Conservation (phyloP, 1,284 basidiomycete genomes). For the Heliocybe sulcata region DNA sequence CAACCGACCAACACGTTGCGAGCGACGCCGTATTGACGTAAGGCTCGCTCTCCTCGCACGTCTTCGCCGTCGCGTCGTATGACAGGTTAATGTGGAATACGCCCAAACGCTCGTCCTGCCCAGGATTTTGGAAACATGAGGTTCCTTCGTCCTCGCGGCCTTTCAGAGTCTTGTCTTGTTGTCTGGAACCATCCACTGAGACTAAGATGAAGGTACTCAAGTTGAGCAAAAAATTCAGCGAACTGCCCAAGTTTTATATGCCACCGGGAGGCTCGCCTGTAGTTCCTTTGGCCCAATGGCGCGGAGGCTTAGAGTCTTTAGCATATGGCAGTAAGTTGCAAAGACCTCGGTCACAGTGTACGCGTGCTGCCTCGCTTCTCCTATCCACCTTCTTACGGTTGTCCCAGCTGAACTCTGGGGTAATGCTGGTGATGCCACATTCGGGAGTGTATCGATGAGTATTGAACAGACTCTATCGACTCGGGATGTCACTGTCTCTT, state of each 20-base stretch:
- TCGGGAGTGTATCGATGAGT: too few relatives aligned
- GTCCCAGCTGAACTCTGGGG: too few relatives aligned
- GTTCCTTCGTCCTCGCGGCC: neutral
- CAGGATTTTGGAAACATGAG: neutral
- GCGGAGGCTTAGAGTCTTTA: neutral
- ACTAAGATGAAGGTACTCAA: slow-evolving; percentile 24
- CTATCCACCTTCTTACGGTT: too few relatives aligned
- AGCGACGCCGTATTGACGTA: neutral
- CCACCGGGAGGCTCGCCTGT: slow-evolving; percentile 29
- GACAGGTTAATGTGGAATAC: neutral
- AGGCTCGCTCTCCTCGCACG: neutral
- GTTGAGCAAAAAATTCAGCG: slow-evolving; percentile 37
- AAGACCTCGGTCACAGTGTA: neutral
- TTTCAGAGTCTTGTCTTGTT: neutral
- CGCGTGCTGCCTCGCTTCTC: neutral
- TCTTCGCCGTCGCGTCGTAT: slow-evolving; percentile 1
- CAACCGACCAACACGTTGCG: neutral
- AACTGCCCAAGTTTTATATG: slow-evolving; percentile 42
- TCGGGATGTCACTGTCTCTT: too few relatives aligned
- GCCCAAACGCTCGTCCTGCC: neutral
- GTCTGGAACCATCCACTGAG: slow-evolving; percentile 8
- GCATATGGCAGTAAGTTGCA: neutral
- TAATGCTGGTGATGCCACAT: too few relatives aligned
- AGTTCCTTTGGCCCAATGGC: slow-evolving; percentile 13
- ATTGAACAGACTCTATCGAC: too few relatives aligned